A percentile compares a stretch with the other conserved stretches of the same genome.
Conservation (phyloP, 208 protist genomes). For the Acanthamoeba healyi region DNA sequence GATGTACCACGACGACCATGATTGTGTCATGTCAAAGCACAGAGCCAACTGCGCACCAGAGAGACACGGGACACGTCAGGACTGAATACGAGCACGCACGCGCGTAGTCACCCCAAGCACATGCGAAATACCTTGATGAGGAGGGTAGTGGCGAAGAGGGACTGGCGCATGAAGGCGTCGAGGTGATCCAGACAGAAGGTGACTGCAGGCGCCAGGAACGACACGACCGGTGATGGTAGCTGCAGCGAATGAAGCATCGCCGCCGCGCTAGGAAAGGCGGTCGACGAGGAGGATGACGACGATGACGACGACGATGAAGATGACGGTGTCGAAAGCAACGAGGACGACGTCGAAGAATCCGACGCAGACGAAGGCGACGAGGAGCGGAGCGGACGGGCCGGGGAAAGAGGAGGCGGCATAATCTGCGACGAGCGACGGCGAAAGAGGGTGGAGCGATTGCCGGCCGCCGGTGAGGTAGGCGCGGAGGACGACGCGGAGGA, state of each 20-base stretch:
- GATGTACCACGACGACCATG: not conserved
- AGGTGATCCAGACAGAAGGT: slow-evolving; percentile 7
- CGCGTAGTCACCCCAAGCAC: too few species aligned
- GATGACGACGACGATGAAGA: not conserved
- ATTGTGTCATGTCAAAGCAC: not conserved
- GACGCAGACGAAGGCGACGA: too few species aligned
- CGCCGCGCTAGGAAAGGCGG: not conserved
- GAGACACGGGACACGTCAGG: too few species aligned
- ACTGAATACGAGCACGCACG: too few species aligned
- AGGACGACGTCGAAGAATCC: not conserved
- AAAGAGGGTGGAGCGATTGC: not conserved
- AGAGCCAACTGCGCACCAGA: slow-evolving; percentile 19
- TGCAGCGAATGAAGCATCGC: not conserved
- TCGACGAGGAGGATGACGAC: too few species aligned
- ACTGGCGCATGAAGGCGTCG: slow-evolving; percentile 22
- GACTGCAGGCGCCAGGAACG: not conserved
- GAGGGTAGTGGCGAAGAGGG: not conserved
- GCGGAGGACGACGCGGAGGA: not conserved
- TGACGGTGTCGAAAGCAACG: too few species aligned
- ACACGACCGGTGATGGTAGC: not conserved
- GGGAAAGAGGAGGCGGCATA: not conserved
- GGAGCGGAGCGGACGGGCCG: not conserved
- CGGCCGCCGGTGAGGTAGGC: not conserved
- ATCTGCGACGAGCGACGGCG: not conserved
- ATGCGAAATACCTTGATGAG: slow-evolving; percentile 46